Evolutionary conservation across 2,329 filamentous ascomycete genomes (phyloP).

Genomic region (Ophiocordyceps sinensis): DNA sequence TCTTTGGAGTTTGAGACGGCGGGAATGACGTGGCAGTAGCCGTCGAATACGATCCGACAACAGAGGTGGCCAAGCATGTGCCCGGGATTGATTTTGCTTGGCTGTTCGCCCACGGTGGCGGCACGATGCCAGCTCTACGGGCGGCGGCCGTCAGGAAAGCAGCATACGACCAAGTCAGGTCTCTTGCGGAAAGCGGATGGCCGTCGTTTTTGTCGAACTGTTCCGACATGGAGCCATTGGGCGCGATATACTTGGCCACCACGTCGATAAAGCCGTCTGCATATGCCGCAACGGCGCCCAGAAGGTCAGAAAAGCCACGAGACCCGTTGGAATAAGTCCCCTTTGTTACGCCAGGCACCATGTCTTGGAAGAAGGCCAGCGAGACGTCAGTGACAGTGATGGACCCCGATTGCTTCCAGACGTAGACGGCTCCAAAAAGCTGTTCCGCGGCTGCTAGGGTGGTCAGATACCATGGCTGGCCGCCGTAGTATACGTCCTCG

Average conservation of each 20-base stretch:
- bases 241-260: conserved; percentile 45
- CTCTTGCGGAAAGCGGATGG: conserved; percentile 43
- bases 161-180: conserved; percentile 63
- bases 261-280: conserved; percentile 48
- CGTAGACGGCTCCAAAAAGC: conserved; percentile 61
- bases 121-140: conserved; percentile 39
- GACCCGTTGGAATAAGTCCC: conserved; percentile 46
- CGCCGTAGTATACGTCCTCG: conserved; percentile 61
- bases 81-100: conserved; percentile 32
- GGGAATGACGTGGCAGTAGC: conserved; percentile 35
- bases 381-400: conserved; percentile 52
- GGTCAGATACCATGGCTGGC: conserved; percentile 70
- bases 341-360: conserved; percentile 39
- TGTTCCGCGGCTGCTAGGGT: conserved; percentile 69
- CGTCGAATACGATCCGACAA: conserved; percentile 34
- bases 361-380: conserved; percentile 55
- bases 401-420: conserved; percentile 49
- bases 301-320: conserved; percentile 36
- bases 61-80: conserved; percentile 30
- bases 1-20: conserved; percentile 27
- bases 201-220: conserved; percentile 45
- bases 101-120: conserved; percentile 39
- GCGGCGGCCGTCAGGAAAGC: conserved; percentile 50
- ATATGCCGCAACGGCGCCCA: conserved; percentile 40
- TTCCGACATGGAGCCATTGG: conserved; percentile 51